Base-by-base conservation (phyloP, 345 rosid species). In the Brassica nigra region DNA sequence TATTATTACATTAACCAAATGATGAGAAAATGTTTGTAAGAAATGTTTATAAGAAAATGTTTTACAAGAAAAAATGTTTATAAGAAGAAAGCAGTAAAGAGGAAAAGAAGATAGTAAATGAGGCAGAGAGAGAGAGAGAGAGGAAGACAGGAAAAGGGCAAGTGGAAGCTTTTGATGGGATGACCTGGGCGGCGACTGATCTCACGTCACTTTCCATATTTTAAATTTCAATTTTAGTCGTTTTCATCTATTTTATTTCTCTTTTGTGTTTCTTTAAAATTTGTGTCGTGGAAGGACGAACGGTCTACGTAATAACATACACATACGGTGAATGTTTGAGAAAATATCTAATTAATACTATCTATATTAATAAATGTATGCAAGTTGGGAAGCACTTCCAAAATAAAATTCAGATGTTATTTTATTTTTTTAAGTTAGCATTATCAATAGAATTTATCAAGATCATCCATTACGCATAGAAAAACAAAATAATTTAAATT, bases 121-220 rank as follows among this genome's bases (percentile, higher is more conserved):
- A 62, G 68, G 61, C 8, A 47, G 33, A 62, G 47, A 52, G 54
- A 55, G 68, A 54, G 49, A 57, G 71, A 47, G 62, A 68, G 81
- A 82, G 64, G 66, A 61, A 62, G 74, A 83, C 79, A 76, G 82
- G 58, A 78, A 18, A 78, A 80, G 44, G 81, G 84, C 81, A 85
- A 77, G 91, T 87, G 95, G 87, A 83, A 81, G 89, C 80, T 73
- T 87, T 76, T 74, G 68, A 90, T 81, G 85, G 92, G 92, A 85
- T 72, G 84, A 58, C 23, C 42, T 78, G 81, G 80, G 89, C 94
- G 94, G 92, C 86, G 73, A 75, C 88, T 82, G 76, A 77, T 78
- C 84, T 82, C 83, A 69, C 71, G 74, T 76, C 80, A 23, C 77
- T 76, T 49, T 70, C 80, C 7, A n/a, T 65, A 49, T 23, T 0